phyloP scores from a whole-genome alignment of 345 rosid genomes.

The Gossypium anomalum region DNA sequence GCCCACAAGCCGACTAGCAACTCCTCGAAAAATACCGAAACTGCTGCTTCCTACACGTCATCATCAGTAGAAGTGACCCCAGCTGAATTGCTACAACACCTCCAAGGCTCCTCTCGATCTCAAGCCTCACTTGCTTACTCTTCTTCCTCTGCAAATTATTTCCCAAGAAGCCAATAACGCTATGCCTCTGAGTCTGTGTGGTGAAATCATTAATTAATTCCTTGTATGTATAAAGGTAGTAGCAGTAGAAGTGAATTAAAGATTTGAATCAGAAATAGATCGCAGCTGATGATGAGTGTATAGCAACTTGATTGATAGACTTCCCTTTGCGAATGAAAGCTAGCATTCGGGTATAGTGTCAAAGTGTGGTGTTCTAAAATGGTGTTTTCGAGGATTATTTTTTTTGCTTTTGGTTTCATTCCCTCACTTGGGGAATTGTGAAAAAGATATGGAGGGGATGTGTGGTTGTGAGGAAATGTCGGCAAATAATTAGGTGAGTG shows the following conservation, averaged over 20 bases:
- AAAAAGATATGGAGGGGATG: not conserved
- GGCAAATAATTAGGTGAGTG: not conserved
- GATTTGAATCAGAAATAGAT: not conserved
- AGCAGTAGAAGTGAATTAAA: not conserved
- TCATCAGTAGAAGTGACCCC: conserved; percentile 39
- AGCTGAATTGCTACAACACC: conserved; percentile 31
- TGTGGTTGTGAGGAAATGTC: conserved; percentile 12
- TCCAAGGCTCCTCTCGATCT: conserved; percentile 34
- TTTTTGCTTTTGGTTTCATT: too few relatives aligned
- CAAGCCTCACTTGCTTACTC: conserved; percentile 41
- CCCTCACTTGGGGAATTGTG: not conserved
- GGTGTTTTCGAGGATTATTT: not conserved
- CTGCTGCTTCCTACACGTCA: conserved; percentile 16
- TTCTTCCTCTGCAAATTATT: conserved; percentile 34
- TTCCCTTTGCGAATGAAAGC: not conserved
- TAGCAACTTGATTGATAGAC: conserved; percentile 9
- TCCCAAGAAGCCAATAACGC: conserved; percentile 20
- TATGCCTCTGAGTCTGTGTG: not conserved
- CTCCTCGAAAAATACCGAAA: conserved; percentile 22
- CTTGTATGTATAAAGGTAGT: not conserved
- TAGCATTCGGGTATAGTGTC: not conserved
- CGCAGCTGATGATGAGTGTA: not conserved
- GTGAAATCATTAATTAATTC: not conserved
- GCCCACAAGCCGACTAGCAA: conserved; percentile 36
- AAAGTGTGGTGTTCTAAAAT: not conserved